phyloP scores from a whole-genome alignment of 345 rosid genomes.

The Pugionium cornutum region DNA sequence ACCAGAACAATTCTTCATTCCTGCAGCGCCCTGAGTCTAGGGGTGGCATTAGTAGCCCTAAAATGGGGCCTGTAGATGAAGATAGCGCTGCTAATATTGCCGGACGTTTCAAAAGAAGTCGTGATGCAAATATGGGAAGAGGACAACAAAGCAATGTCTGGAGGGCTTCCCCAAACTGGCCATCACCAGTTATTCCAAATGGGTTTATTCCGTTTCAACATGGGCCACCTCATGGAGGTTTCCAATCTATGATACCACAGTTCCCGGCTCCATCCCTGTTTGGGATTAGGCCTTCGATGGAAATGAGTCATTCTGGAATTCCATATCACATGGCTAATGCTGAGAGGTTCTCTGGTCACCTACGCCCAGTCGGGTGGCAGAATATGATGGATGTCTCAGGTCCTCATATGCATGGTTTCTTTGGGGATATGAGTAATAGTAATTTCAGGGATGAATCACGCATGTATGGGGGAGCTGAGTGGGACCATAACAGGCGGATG shows the following conservation, averaged over 20 bases:
- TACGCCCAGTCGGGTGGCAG: constrained; percentile 57
- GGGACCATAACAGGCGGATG: constrained; percentile 85
- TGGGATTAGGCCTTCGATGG: constrained; percentile 80
- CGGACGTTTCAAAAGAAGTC: constrained; percentile 62
- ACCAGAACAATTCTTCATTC: constrained; percentile 55
- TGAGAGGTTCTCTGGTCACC: not conserved
- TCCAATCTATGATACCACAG: constrained; percentile 73
- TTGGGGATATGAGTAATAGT: constrained; percentile 78
- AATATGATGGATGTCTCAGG: constrained; percentile 82
- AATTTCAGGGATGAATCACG: constrained; percentile 79
- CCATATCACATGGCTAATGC: constrained; percentile 59
- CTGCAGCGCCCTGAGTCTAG: constrained; percentile 68
- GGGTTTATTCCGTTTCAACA: constrained; percentile 90
- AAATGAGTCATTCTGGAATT: constrained; percentile 72
- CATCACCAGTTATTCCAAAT: constrained; percentile 63
- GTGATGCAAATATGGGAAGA: constrained; percentile 1
- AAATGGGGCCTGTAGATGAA: constrained; percentile 69
- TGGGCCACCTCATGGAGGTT: constrained; percentile 81
- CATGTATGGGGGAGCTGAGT: constrained; percentile 69
- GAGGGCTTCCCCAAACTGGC: constrained; percentile 90
- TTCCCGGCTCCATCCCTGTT: constrained; percentile 74
- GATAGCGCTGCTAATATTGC: constrained; percentile 52
- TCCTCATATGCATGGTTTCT: constrained; percentile 71
- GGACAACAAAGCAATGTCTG: constrained; percentile 75
- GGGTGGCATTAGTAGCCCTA: constrained; percentile 66